Conservation (phyloP, 192 early-diverging fungal species). For the Coemansia sp. region DNA sequence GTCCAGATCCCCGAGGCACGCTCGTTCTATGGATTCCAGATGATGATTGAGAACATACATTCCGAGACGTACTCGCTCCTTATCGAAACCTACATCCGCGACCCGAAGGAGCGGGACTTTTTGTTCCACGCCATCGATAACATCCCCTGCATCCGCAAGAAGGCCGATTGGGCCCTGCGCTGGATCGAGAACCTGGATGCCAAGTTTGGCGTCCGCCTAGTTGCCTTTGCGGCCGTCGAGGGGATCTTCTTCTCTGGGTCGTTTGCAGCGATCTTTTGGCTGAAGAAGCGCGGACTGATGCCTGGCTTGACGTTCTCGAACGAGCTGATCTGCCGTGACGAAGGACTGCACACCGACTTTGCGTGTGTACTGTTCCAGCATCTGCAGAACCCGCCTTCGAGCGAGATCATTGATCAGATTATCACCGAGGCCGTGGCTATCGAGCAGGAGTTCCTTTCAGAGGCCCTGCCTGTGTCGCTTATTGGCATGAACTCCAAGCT, state of each 20-base stretch:
- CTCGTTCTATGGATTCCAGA: slow-evolving; percentile 97
- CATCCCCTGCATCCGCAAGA: slow-evolving; percentile 92
- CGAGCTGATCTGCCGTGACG: slow-evolving; percentile 96
- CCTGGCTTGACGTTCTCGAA: slow-evolving; percentile 97
- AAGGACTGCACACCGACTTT: slow-evolving; percentile 97
- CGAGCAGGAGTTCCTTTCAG: slow-evolving; percentile 95
- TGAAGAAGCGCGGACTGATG: slow-evolving; percentile 99
- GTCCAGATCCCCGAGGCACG: slow-evolving; percentile 93
- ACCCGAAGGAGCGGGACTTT: slow-evolving; percentile 76
- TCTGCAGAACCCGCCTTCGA: slow-evolving; percentile 72
- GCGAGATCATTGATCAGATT: slow-evolving; percentile 68
- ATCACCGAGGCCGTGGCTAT: slow-evolving; percentile 88
- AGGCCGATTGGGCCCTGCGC: slow-evolving; percentile 96
- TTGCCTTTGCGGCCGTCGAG: slow-evolving; percentile 97
- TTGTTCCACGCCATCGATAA: slow-evolving; percentile 95
- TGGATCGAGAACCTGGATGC: slow-evolving; percentile 85
- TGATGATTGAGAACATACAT: slow-evolving; percentile 98
- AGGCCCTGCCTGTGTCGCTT: slow-evolving; percentile 86
- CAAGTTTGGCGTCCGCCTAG: slow-evolving; percentile 87
- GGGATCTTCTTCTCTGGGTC: slow-evolving; percentile 99
- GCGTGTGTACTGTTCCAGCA: slow-evolving; percentile 91
- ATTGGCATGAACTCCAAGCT: slow-evolving; percentile 96
- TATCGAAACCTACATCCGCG: slow-evolving; percentile 95
- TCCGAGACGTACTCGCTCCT: slow-evolving; percentile 93
- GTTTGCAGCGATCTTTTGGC: slow-evolving; percentile 99